Base-by-base conservation (phyloP, 2,329 filamentous ascomycete species). In the Apiospora saccharicola region DNA sequence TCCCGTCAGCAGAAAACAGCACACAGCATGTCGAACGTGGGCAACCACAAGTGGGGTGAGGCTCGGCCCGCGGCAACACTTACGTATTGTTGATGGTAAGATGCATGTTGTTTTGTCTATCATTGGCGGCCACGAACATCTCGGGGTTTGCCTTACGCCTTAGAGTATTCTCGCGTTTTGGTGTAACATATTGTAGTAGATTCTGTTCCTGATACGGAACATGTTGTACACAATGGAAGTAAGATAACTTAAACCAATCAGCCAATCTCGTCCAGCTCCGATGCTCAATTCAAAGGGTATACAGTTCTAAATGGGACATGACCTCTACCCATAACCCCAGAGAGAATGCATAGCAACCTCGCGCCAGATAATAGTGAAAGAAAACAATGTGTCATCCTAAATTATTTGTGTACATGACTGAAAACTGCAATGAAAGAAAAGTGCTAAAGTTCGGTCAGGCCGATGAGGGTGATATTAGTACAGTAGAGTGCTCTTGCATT, bases 231-330 rank as follows among this genome's bases (percentile, higher is more conserved):
- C 19, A 64, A n/a, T 41, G n/a, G 57, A 64, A 12, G 12, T 61
- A 19, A 19, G 37, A 64, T 34, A 5, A 16, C 3, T 19, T 19
- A 5, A 22, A 34, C 10, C 6, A 49, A n/a, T 10, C 16, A 22
- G 44, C 2, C 4, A 22, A 19, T 37, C 30, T 12, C 26, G 22
- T 22, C 16, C 26, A 13, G 8, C 13, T n/a, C 10, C n/a, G n/a
- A 61, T 37, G 53, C 34, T 64, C 3, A 64, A 13, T 64, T 37
- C 57, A 41, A 64, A 64, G 57, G 57, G 57, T 64, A 64, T 64
- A 41, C 7, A 22, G 8, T 22, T 41, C 57, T 64, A 64, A 14
- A 14, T 64, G 10, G 13, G 1, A 64, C n/a, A 1, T 14, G 4
- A 41, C 22, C 19, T 64, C 34, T 64, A 64, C 34, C 22, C 14